A percentile compares a stretch with the other conserved stretches of the same genome.
Conservation (phyloP, 768 basidiomycete species). For the Leucosporidium yakuticum region DNA sequence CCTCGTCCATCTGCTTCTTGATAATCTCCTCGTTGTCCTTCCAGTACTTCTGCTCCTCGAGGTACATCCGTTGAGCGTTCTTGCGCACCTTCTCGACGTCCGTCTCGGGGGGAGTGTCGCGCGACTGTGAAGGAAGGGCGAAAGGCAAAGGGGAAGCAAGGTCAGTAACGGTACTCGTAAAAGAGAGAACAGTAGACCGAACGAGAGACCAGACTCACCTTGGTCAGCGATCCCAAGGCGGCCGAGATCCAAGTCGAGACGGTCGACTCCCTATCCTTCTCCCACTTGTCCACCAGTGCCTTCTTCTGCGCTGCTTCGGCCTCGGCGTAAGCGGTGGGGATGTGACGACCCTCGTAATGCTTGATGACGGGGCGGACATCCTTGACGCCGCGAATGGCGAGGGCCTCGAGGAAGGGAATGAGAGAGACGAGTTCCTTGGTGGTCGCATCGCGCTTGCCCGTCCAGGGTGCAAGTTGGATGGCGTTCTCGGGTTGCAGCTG, state of each 20-base stretch:
- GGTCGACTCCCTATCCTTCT: slow-evolving; percentile 45
- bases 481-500: slow-evolving; percentile 81
- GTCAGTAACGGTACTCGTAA: not conserved
- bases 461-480: slow-evolving; percentile 77
- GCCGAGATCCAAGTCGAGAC: slow-evolving; percentile 21
- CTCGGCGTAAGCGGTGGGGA: slow-evolving; percentile 81
- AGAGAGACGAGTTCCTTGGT: slow-evolving; percentile 67
- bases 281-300: slow-evolving; percentile 75
- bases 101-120: slow-evolving; percentile 35
- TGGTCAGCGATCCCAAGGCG: slow-evolving; percentile 23
- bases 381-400: slow-evolving; percentile 70
- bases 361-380: slow-evolving; percentile 84
- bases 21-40: slow-evolving; percentile 52
- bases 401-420: slow-evolving; percentile 96
- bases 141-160: not conserved
- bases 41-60: slow-evolving; percentile 55
- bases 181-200: not conserved
- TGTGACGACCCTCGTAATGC: slow-evolving; percentile 78
- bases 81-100: slow-evolving; percentile 36
- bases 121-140: not conserved
- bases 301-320: slow-evolving; percentile 77
- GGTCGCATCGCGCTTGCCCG: slow-evolving; percentile 59
- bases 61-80: slow-evolving; percentile 53
- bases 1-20: slow-evolving; percentile 53
- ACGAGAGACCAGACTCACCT: slow-evolving; percentile 7